Conservation (phyloP, 768 basidiomycete species). For the Lyophyllum decastes region DNA sequence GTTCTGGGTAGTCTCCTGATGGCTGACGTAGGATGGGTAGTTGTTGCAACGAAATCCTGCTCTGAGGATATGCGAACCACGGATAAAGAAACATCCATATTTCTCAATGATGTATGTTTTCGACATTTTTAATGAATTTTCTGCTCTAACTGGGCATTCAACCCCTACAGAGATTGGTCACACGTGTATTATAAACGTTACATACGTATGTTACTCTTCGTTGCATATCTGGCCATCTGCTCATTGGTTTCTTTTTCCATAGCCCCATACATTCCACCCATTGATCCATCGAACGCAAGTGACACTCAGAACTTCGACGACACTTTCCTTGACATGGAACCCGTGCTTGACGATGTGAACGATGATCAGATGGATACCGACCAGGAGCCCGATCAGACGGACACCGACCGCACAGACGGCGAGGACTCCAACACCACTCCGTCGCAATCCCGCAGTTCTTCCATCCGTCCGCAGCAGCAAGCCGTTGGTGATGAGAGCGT, state of each 20-base stretch:
- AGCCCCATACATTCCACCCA: constrained; percentile 93
- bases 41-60: constrained; percentile 92
- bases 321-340: constrained; percentile 94
- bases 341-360: constrained; percentile 78
- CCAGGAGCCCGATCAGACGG: constrained; percentile 66
- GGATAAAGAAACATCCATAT: constrained; percentile 93
- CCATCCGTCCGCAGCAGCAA: constrained; percentile 45
- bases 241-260: constrained; percentile 8
- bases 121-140: constrained; percentile 7
- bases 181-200: constrained; percentile 94
- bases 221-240: constrained; percentile 2
- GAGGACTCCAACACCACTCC: constrained; percentile 80
- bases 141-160: constrained; percentile 14
- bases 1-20: constrained; percentile 9
- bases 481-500: constrained; percentile 50
- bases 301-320: constrained; percentile 99
- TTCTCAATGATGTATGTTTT: constrained; percentile 86
- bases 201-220: constrained; percentile 65
- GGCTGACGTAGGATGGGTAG: constrained; percentile 37
- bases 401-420: constrained; percentile 71
- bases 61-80: constrained; percentile 87
- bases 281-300: constrained; percentile 87
- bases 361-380: constrained; percentile 70
- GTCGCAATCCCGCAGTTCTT: constrained; percentile 78
- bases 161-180: constrained; percentile 75